Base-by-base conservation (phyloP, 805 yeast genomes). In the Pichia insulana region DNA sequence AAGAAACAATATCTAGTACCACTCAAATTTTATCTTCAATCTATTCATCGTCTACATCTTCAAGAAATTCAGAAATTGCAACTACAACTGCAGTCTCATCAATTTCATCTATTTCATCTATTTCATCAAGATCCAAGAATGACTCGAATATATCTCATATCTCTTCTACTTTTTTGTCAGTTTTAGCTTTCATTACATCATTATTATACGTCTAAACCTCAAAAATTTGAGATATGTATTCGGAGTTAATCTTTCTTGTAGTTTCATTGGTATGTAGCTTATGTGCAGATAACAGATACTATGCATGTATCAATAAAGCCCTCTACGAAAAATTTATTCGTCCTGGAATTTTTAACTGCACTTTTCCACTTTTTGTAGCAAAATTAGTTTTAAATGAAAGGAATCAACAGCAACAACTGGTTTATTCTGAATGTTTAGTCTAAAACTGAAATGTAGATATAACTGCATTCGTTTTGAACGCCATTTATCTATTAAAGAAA, bases 31-130 rank as follows among this genome's bases (percentile, higher is more conserved):
- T 61, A 2, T 20, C 62, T 11, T 42, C 35, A 18, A 13, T 2
- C 3, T 10, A 8, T 9, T 20, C 30, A n/a, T 16, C 40, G 2
- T 37, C 35, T 11, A 18, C 16, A 3, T 9, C 31, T 3, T 31
- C 42, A 8, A 22, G 25, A 22, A 22, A 22, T 6, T 22, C 8
- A 8, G 25, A 22, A 22, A 6, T 8, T 22, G 25, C 25, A 18
- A 30, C 39, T 4, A 22, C 36, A 13, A 12, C 28, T 17, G 13
- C 34, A 7, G 13, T 32, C 4, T 16, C 30, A 7, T 5, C 25
- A 16, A 40, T 63, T 4, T 42, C 62, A 6, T 39, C 61, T 11
- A 41, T 59, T 22, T 45, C 61, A 7, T 36, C 53, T n/a, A 19
- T 58, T 12, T 42, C 61, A 5, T 22, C 25, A 22, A 22, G 25